Evolutionary conservation across 1,139 yeast genomes (phyloP).

Genomic region (Debaryomyces udenii): DNA sequence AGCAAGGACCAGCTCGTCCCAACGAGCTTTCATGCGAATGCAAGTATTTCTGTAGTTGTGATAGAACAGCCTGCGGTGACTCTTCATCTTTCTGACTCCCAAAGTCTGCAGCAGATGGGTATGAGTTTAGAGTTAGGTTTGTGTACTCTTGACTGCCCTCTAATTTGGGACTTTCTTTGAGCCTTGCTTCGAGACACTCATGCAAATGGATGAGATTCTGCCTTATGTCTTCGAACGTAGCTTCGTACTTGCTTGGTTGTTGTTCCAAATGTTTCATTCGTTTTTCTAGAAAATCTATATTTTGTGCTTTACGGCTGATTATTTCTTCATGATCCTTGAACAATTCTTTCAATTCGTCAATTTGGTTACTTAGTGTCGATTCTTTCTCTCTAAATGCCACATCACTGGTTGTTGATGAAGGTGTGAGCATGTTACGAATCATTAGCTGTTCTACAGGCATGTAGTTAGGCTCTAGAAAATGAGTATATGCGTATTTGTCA

Average conservation of each 20-base stretch:
- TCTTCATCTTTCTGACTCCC: no score
- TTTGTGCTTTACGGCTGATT: neutral
- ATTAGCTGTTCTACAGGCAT: no score
- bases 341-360: conserved; percentile 3
- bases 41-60: conserved; percentile 2
- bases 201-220: neutral
- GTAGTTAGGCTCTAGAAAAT: neutral
- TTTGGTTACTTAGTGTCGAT: conserved; percentile 1
- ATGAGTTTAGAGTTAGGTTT: neutral
- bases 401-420: neutral
- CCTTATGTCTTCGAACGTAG: neutral
- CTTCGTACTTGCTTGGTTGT: neutral
- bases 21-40: conserved; percentile 1
- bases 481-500: conserved; percentile 4
- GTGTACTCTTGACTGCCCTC: neutral
- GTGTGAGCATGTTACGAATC: neutral
- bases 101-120: no score
- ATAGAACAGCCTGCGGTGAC: neutral
- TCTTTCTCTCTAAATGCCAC: neutral
- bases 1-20: conserved; percentile 4
- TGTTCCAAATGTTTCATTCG: neutral
- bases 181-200: neutral
- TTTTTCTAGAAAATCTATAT: neutral
- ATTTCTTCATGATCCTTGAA: conserved; percentile 1
- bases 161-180: neutral